Evolutionary conservation across 2,329 filamentous ascomycete genomes (phyloP), one percentile per base, ranked within the genome.

Genomic region (Paradendryphiella salina): DNA sequence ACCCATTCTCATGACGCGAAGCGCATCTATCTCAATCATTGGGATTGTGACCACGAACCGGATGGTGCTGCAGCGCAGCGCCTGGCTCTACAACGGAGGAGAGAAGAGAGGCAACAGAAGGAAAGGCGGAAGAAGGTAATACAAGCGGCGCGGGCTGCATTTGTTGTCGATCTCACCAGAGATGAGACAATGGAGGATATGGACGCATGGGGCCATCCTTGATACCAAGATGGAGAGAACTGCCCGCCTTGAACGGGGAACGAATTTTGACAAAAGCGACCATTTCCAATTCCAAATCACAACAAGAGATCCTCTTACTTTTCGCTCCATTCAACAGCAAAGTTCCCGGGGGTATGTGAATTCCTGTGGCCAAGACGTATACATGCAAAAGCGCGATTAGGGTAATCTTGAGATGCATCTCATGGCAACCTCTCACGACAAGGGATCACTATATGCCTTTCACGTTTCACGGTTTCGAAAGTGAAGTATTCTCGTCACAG

Each of bases 141-240:
- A 21, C 48, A 36, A 4, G 50, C 53, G 4, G 36, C 26, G 10
- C 13, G n/a, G 2, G 18, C 15, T 13, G 46, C 38, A 5, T 31
- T 41, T 2, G 42, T 56, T 13, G 34, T 56, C n/a, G 50, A 56
- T 37, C 38, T 53, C 26, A 53, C 50, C 1, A 15, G 14, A 14
- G 45, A 39, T 11, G 39, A 39, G 14, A 14, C 15, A 3, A 13
- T 10, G 20, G 5, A 26, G 40, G 20, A 9, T 11, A 33, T 11
- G 20, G 9, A 3, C 18, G 13, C 6, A 13, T 35, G 10, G 15
- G 18, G 13, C 26, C 8, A 40, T 29, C 10, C 14, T 9, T 10
- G 8, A 17, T 23, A 10, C 29, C 20, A 10, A 10, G 9, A 26
- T 26, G 8, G 8, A 26, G 23, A 10, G 2, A 26, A 26, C 8